Evolutionary conservation across 1,284 basidiomycete species (phyloP), one percentile per base, ranked within the genome.

Genomic region (Cryptococcus jaspeensis): DNA sequence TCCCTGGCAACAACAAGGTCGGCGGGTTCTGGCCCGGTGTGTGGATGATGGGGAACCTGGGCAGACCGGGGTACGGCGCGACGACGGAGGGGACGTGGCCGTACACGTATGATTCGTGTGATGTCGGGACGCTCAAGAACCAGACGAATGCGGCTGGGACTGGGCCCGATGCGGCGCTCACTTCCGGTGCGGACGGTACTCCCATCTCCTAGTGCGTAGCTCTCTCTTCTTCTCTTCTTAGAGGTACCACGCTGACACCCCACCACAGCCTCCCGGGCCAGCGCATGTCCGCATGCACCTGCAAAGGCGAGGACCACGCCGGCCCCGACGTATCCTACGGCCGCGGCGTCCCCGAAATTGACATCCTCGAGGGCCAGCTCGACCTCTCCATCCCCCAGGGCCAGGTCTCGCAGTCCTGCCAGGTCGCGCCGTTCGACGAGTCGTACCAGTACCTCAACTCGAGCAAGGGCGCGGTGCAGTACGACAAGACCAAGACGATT

Each of bases 1-100:
- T 97, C 8, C 94, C 95, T 0, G 95, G 94, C 18, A 63, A 53
- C 23, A 62, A 60, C 35, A 41, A 44, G 8, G 52, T 71, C 22
- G 61, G 66, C 38, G 85, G 85, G 41, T 80, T 89, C 35, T 91
- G 88, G 88, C 88, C 88, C 20, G 87, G 85, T 43, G 74, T 88
- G 58, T 94, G 92, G 92, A 90, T 88, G 6, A 90, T 96, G 88
- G 92, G 92, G 3, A 95, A 95, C 69, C 82, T 96, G 3, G 92
- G 87, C 1, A 80, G 92, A 51, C 85, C 91, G 0, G 92, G 91
- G 3, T 87, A 90, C 72, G 82, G 86, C 20, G 90, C 87, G 0
- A 87, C 88, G 0, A 87, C 87, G 2, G 89, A 93, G 54, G 74
- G 74, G 6, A 66, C 66, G 22, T 76, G 74, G 75, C 74, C 76